Base-by-base conservation (phyloP, 306 rosid genomes). In the Abrus pulchellus region DNA sequence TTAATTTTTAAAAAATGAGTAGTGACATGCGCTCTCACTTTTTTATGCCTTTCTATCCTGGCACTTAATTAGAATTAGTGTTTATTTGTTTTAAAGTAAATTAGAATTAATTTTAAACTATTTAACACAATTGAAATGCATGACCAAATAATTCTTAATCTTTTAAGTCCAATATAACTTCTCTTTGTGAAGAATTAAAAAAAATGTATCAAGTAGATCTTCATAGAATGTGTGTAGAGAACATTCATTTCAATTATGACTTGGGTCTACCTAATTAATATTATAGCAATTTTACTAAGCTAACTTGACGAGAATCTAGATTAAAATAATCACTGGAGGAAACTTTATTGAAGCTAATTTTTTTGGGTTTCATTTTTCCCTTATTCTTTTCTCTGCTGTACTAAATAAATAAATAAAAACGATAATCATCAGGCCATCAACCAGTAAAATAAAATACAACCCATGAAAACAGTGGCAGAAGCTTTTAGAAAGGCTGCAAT, bases 401-500 rank as follows among this genome's bases (percentile, higher is more conserved):
- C 10, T 38, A 34, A 49, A 62, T 20, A 66, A 75, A 50, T 32
- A 80, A 13, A 72, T 49, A 13, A 72, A 48, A 63, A 60, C 6
- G 33, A 52, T 50, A 1, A 77, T 77, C 9, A 54, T 54, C 44
- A 64, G 32, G 5, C 68, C 76, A 67, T 34, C 41, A 68, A 59
- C 11, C 57, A 69, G 74, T 60, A 71, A 71, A 83, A 70, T 76
- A 77, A 71, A 44, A 63, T 41, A 62, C 34, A 72, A 62, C 43
- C 38, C 75, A 77, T 77, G 68, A 77, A 55, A 72, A 32, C 20
- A 32, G 72, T 53, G 64, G 50, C 76, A 48, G 59, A 36, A 5
- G 13, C 74, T 65, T 79, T 63, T 43, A 32, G 34, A 84, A 82
- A 84, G 62, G 78, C 82, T 74, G 84, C 81, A 84, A 81, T 6